Base-by-base conservation (phyloP, 2,329 filamentous ascomycete genomes). In the Ceratocystis ficicola region DNA sequence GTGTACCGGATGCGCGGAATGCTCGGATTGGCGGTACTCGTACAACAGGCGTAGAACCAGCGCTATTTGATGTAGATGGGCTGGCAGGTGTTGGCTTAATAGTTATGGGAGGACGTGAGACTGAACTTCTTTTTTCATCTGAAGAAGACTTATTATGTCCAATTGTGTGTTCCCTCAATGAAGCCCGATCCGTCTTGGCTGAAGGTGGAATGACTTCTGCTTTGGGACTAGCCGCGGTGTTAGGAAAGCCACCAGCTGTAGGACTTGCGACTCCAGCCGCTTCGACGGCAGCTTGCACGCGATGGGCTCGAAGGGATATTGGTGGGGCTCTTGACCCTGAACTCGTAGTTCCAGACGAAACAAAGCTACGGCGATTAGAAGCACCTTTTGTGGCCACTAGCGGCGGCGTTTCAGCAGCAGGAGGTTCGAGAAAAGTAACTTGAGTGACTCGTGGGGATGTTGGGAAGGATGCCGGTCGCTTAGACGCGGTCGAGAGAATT, bases 1-100 rank as follows among this genome's bases (percentile, higher is more conserved):
- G 80, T 68, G 81, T 81, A 70, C 79, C 80, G 46, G 82, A 83
- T 30, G 81, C 83, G 68, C 82, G 78, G 69, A 83, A 83, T 7
- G 77, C 75, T 65, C 82, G 79, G 71, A 83, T 83, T 6, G 81
- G 81, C 17, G 81, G 80, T 50, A 83, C 76, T 61, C 76, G 76
- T 67, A 75, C 73, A 32, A 64, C 60, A 8, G 48, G 60, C 10
- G 32, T 65, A 22, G 66, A 62, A 22, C 66, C 63, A 30, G 75
- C 73, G 12, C 72, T 71, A 57, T 74, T 70, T 67, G 70, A 71
- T 66, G 71, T 70, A 67, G 68, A 68, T 46, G 65, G 66, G 50
- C 63, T 66, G 41, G 67, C 59, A 44, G 65, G 60, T 28, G 64
- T 63, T 10, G 65, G 64, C 44, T 65, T 65, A 22, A 65, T 59